phyloP scores from a whole-genome alignment of 179 eudicot genomes.

The Drosera spatulata region DNA sequence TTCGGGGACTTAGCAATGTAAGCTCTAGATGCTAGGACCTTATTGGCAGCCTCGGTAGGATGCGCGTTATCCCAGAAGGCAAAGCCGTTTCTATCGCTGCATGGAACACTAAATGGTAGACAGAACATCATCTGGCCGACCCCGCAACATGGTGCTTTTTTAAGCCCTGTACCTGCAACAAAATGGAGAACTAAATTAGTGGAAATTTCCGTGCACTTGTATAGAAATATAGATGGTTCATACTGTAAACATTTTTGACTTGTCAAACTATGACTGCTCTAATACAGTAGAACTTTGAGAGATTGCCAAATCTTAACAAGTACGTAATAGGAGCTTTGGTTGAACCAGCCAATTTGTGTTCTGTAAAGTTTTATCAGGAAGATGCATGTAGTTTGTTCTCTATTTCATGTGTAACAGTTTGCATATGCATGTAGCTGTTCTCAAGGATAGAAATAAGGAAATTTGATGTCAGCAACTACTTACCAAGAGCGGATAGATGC shows the following conservation, averaged over 20 bases:
- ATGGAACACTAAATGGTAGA: slow-evolving; percentile 5
- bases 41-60: slow-evolving; percentile 14
- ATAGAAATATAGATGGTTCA: background rate
- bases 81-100: slow-evolving; percentile 6
- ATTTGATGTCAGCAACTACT: background rate
- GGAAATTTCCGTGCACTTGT: background rate
- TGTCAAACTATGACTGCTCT: no score
- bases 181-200: background rate
- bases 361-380: no score
- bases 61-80: slow-evolving; percentile 19
- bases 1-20: slow-evolving; percentile 24
- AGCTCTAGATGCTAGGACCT: slow-evolving; percentile 11
- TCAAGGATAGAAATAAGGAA: background rate
- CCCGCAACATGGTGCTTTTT: slow-evolving; percentile 2
- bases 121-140: background rate
- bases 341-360: no score
- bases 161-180: slow-evolving; percentile 10
- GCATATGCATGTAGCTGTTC: background rate
- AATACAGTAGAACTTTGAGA: no score
- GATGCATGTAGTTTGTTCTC: no score
- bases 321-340: no score
- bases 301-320: no score
- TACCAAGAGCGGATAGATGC: slow-evolving; percentile 19
- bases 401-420: no score
- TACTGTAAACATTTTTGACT: no score